Evolutionary conservation across 1,284 basidiomycete species (phyloP).

Genomic region (Cystobasidium pallidum): DNA sequence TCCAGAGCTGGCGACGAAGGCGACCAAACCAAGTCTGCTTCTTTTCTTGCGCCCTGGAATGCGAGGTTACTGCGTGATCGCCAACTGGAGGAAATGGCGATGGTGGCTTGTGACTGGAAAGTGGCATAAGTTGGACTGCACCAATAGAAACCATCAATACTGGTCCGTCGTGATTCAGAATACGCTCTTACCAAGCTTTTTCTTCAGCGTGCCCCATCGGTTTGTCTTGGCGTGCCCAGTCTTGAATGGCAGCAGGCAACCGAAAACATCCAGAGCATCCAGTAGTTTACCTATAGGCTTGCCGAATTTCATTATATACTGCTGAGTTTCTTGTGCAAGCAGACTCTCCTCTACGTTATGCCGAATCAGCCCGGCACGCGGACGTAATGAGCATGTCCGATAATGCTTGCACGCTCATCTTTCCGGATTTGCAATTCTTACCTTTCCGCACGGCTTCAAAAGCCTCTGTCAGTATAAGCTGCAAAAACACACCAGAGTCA

Average conservation of each 20-base stretch:
- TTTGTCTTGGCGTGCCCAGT: conserved; percentile 14
- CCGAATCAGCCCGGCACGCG: neutral
- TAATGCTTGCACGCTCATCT: neutral
- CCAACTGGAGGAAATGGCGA: conserved; percentile 29
- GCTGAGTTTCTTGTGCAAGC: conserved; percentile 15
- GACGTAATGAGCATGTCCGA: too few relatives aligned
- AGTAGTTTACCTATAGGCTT: neutral
- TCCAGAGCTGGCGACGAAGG: conserved; percentile 74
- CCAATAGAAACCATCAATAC: neutral
- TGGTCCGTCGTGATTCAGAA: neutral
- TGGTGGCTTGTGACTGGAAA: neutral
- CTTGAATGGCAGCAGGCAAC: neutral
- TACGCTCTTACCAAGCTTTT: conserved; percentile 16
- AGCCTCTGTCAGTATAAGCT: conserved; percentile 67
- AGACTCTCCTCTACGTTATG: conserved; percentile 10
- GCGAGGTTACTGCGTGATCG: conserved; percentile 27
- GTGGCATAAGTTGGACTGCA: conserved; percentile 38
- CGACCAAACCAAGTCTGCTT: conserved; percentile 60
- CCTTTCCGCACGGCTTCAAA: conserved; percentile 50
- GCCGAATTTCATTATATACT: conserved; percentile 4
- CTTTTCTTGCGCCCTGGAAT: conserved; percentile 19
- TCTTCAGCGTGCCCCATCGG: conserved; percentile 23
- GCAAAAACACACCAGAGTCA: too few relatives aligned
- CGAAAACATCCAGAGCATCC: conserved; percentile 13
- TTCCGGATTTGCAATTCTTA: conserved; percentile 25